These are phyloP conservation scores for Neurospora sp. DNA, from an alignment of 2,329 filamentous ascomycete species.

Conservation along the genomic window DNA sequence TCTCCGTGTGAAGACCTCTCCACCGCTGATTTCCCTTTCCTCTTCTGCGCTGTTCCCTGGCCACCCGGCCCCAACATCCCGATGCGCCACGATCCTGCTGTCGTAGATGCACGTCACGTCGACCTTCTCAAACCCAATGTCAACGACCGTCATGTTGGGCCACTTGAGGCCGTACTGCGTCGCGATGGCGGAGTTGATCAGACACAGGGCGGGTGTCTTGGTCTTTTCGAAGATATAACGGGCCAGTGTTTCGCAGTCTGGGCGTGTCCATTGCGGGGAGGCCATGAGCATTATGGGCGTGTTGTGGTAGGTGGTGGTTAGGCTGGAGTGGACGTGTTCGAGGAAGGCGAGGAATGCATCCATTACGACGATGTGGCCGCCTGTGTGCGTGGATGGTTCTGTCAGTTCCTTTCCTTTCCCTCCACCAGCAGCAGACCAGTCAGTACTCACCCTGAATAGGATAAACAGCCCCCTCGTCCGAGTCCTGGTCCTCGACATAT, in stretches of 20 bases:
- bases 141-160: conserved; percentile 74
- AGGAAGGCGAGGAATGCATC: conserved; percentile 87
- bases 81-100: conserved; percentile 61
- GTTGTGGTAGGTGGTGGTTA: conserved; percentile 91
- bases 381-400: conserved; percentile 27
- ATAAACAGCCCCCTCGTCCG: conserved; percentile 81
- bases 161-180: conserved; percentile 73
- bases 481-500: conserved; percentile 82
- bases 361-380: conserved; percentile 83
- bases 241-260: conserved; percentile 77
- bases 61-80: conserved; percentile 39
- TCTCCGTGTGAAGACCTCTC: conserved; percentile 73
- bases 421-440: background rate
- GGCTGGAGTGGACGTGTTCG: conserved; percentile 79
- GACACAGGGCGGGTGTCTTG: conserved; percentile 81
- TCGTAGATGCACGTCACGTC: conserved; percentile 88
- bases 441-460: conserved; percentile 54
- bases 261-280: conserved; percentile 81
- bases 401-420: background rate
- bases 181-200: conserved; percentile 82
- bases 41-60: conserved; percentile 14
- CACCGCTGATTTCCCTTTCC: conserved; percentile 55
- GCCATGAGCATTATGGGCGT: conserved; percentile 87
- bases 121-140: conserved; percentile 86
- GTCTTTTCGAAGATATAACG: conserved; percentile 98